Evolutionary conservation across 305 asterid genomes (phyloP).

Genomic region (Plantago coronopus): DNA sequence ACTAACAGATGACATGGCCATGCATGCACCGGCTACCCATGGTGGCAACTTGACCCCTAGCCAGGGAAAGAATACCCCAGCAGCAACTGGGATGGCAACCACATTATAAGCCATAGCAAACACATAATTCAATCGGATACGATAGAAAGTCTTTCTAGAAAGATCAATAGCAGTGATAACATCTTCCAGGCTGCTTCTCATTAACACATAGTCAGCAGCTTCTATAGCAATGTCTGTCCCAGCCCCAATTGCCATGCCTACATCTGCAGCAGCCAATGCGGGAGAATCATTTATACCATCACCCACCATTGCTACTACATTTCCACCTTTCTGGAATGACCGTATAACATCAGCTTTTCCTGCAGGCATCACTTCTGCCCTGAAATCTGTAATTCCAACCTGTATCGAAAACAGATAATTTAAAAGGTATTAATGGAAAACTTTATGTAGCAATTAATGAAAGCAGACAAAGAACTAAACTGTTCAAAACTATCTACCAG

Average conservation of each 20-base stretch:
- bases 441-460: not conserved
- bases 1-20: conserved; percentile 94
- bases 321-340: conserved; percentile 77
- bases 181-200: conserved; percentile 91
- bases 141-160: conserved; percentile 75
- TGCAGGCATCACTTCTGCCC: conserved; percentile 99
- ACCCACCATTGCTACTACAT: conserved; percentile 96
- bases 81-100: conserved; percentile 84
- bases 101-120: conserved; percentile 87
- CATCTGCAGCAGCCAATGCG: conserved; percentile 95
- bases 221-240: conserved; percentile 98
- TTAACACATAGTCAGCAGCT: conserved; percentile 95
- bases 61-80: conserved; percentile 79
- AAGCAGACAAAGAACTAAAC: too few relatives aligned
- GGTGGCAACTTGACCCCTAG: conserved; percentile 75
- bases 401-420: conserved; percentile 31
- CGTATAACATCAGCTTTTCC: conserved; percentile 88
- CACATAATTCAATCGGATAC: conserved; percentile 74
- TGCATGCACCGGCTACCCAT: conserved; percentile 98
- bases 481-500: too few relatives aligned
- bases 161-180: conserved; percentile 96
- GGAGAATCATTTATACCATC: conserved; percentile 98
- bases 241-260: conserved; percentile 98
- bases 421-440: not conserved
- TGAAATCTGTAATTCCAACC: conserved; percentile 85